Conservation (phyloP, 108 stramenopile genomes). For the Parietichytrium sp. region DNA sequence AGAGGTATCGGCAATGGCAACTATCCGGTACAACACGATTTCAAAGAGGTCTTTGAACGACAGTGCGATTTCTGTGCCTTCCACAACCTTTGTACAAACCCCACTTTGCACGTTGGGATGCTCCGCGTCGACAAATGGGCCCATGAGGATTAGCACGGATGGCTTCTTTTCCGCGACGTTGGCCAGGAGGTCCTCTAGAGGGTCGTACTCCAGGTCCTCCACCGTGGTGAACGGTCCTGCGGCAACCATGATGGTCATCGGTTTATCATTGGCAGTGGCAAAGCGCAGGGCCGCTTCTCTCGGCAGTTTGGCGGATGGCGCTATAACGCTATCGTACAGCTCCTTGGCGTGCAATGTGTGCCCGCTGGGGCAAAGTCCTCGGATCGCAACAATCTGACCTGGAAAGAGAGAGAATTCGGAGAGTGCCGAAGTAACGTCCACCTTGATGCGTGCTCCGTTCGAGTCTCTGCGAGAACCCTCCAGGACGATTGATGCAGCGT, state of each 20-base stretch:
- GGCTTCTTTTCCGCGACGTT: slow-evolving; percentile 65
- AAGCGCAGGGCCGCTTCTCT: neutral
- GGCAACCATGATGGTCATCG: neutral
- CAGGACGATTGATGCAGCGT: slow-evolving; percentile 76
- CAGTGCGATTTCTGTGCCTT: neutral
- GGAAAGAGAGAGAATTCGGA: slow-evolving; percentile 81
- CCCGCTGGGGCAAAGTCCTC: slow-evolving; percentile 83
- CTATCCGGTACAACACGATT: slow-evolving; percentile 39
- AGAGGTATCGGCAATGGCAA: slow-evolving; percentile 41
- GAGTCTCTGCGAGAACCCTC: slow-evolving; percentile 82
- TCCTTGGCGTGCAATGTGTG: slow-evolving; percentile 71
- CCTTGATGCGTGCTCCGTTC: slow-evolving; percentile 73
- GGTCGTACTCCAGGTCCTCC: slow-evolving; percentile 80
- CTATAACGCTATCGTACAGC: slow-evolving; percentile 39
- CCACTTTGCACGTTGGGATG: slow-evolving; percentile 64
- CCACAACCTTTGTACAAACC: slow-evolving; percentile 21
- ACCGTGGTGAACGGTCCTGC: slow-evolving; percentile 84
- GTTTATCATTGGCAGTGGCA: neutral
- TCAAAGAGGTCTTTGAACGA: slow-evolving; percentile 1
- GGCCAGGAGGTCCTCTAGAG: slow-evolving; percentile 77
- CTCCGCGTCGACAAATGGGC: slow-evolving; percentile 88
- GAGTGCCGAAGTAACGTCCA: slow-evolving; percentile 67
- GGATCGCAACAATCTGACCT: slow-evolving; percentile 90
- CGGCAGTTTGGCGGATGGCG: neutral
- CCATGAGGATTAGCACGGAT: slow-evolving; percentile 85